Evolutionary conservation across 495 filamentous ascomycete genomes (phyloP).

Genomic region (Massariosphaeria phaeospora): DNA sequence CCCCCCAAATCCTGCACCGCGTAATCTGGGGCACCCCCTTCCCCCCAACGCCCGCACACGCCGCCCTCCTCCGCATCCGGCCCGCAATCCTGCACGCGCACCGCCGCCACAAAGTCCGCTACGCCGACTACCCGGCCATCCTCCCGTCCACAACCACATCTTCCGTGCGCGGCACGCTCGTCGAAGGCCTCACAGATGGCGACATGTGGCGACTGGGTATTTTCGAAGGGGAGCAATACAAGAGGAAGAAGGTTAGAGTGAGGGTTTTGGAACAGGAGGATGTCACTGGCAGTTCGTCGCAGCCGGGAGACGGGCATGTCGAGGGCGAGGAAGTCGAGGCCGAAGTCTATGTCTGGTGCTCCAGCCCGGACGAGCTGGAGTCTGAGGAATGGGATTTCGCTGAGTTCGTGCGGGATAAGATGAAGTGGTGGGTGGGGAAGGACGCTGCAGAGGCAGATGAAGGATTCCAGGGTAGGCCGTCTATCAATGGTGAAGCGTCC

Average conservation of each 20-base stretch:
- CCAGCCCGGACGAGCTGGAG: slow-evolving; percentile 51
- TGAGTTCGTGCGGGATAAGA: slow-evolving; percentile 36
- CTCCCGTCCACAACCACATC: slow-evolving; percentile 40
- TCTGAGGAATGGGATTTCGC: slow-evolving; percentile 73
- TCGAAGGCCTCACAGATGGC: slow-evolving; percentile 69
- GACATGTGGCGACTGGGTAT: slow-evolving; percentile 72
- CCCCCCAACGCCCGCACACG: slow-evolving; percentile 33
- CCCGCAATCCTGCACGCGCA: slow-evolving; percentile 73
- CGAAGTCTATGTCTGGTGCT: slow-evolving; percentile 71
- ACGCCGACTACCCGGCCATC: slow-evolving; percentile 84
- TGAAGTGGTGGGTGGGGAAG: slow-evolving; percentile 34
- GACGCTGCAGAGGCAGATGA: slow-evolving; percentile 38
- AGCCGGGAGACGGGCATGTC: slow-evolving; percentile 41
- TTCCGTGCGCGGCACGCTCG: slow-evolving; percentile 73
- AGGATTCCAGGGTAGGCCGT: slow-evolving; percentile 33
- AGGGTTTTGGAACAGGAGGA: slow-evolving; percentile 37
- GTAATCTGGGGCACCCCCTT: slow-evolving; percentile 65
- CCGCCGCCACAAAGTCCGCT: slow-evolving; percentile 60
- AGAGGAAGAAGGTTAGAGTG: slow-evolving; percentile 52
- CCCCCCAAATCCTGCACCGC: slow-evolving; percentile 70
- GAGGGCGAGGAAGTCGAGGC: slow-evolving; percentile 55
- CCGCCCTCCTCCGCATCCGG: slow-evolving; percentile 53
- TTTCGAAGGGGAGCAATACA: slow-evolving; percentile 79
- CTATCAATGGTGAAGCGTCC: slow-evolving; percentile 16
- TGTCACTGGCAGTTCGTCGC: too few relatives aligned